Evolutionary conservation across 1,284 basidiomycete species (phyloP).

Genomic region (Rhodotorula sp.): DNA sequence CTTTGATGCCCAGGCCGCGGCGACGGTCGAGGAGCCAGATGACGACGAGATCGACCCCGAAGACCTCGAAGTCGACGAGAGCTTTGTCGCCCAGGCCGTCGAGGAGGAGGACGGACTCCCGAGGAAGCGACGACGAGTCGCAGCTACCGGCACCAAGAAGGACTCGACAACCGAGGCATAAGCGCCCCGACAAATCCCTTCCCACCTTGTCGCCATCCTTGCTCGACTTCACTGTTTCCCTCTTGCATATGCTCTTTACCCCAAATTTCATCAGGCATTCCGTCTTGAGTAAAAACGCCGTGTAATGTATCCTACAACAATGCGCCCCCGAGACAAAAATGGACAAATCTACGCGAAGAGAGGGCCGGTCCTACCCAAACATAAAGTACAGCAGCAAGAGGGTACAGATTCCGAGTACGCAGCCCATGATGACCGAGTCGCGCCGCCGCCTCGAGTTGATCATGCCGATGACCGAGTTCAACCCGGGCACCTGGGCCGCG

Average conservation of each 20-base stretch:
- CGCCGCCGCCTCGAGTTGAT: conserved; percentile 85
- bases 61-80: conserved; percentile 30
- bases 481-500: conserved; percentile 83
- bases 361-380: conserved; percentile 35
- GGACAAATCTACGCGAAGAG: neutral
- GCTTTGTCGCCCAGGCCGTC: conserved; percentile 4
- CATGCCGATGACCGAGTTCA: conserved; percentile 87
- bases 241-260: neutral
- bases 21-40: conserved; percentile 33
- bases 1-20: conserved; percentile 20
- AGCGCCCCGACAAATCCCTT: too few relatives aligned
- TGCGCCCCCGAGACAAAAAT: too few relatives aligned
- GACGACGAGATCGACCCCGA: conserved; percentile 31
- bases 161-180: neutral
- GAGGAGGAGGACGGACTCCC: conserved; percentile 24
- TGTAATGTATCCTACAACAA: neutral
- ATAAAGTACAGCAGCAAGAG: conserved; percentile 77
- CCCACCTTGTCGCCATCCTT: neutral
- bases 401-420: conserved; percentile 78
- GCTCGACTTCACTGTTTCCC: neutral
- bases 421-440: conserved; percentile 86
- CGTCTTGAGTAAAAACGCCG: neutral
- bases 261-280: too few relatives aligned
- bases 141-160: neutral
- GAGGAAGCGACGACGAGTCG: conserved; percentile 33